Evolutionary conservation across 441 rosid genomes (phyloP), one percentile per base, ranked within the genome.

Genomic region (Gossypium lobatum): DNA sequence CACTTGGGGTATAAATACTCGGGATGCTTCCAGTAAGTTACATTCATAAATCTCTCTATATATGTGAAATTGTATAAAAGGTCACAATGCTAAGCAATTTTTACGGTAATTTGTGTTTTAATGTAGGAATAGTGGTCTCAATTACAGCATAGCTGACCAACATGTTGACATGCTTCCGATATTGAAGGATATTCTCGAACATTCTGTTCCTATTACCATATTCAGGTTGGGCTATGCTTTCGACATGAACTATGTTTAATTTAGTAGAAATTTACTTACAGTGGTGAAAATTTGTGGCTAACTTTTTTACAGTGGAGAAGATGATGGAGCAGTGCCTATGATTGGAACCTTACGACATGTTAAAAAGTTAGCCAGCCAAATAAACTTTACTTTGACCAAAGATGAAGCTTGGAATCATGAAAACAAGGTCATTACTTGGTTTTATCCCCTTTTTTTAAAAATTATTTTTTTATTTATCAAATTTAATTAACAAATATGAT

Each of bases 331-430:
- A 4, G 48, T 64, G 13, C 69, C 69, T 0, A 18, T 6, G 7
- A 37, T 18, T 64, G 69, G 69, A 37, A 64, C 69, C 69, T 39
- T 64, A 64, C 18, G 42, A 18, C 69, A 59, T 59, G 17, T 59
- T 59, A 18, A 64, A 5, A 39, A 9, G 3, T 39, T 64, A 42
- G 52, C 69, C 26, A 18, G 18, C 9, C 26, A 37, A 23, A 59
- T 64, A 52, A 10, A 39, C 5, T 9, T 39, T 25, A 39, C 10
- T 17, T 37, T 39, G 52, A 64, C 69, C 1, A 39, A 39, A 64
- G n/a, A 64, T 18, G 69, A 64, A 64, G 9, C 26, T 37, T 64
- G 69, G 69, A 10, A 4, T 3, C 8, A 4, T 64, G 37, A 10
- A 11, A 64, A 64, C 8, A 39, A 64, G 69, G 69, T 64, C 18